These are phyloP conservation scores for Solanum sparsipilum DNA, from an alignment of 257 asterid genomes.

Conservation along the genomic window DNA sequence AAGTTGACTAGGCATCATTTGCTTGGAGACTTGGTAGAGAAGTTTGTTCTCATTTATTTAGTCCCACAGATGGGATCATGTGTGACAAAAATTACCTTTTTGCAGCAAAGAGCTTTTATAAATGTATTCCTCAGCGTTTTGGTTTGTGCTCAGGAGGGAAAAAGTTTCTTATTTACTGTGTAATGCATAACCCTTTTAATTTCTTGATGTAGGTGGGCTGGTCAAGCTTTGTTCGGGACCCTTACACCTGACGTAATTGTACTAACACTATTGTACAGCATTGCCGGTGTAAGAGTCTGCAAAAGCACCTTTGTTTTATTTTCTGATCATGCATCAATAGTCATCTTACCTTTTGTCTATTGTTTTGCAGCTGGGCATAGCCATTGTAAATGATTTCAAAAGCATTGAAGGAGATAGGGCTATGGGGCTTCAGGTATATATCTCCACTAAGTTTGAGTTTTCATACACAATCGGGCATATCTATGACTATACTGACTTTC, in stretches of 20 bases:
- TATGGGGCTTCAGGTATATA: constrained; percentile 81
- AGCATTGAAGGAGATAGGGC: constrained; percentile 93
- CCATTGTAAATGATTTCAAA: constrained; percentile 94
- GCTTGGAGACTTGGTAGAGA: neutral
- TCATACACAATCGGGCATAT: neutral
- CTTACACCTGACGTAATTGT: constrained; percentile 77
- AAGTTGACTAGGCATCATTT: neutral
- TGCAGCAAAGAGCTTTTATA: neutral
- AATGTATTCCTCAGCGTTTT: neutral
- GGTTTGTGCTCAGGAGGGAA: neutral
- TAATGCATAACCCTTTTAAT: constrained; percentile 3
- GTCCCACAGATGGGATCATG: neutral
- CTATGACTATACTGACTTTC: neutral
- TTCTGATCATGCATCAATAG: neutral
- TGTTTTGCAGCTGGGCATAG: constrained; percentile 74
- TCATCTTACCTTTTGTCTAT: neutral
- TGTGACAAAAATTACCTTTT: neutral
- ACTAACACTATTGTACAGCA: constrained; percentile 77
- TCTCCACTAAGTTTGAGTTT: neutral
- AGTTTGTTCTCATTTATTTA: neutral
- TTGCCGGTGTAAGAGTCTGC: constrained; percentile 69
- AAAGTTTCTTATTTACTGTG: neutral
- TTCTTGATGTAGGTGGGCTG: constrained; percentile 83
- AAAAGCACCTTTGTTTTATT: neutral
- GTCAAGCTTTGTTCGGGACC: constrained; percentile 95